Percentiles rank a stretch among this genome's conserved stretches.
Evolutionary conservation across 2,329 filamentous ascomycete species (phyloP).

Genomic region (Alternaria brassicicola): DNA sequence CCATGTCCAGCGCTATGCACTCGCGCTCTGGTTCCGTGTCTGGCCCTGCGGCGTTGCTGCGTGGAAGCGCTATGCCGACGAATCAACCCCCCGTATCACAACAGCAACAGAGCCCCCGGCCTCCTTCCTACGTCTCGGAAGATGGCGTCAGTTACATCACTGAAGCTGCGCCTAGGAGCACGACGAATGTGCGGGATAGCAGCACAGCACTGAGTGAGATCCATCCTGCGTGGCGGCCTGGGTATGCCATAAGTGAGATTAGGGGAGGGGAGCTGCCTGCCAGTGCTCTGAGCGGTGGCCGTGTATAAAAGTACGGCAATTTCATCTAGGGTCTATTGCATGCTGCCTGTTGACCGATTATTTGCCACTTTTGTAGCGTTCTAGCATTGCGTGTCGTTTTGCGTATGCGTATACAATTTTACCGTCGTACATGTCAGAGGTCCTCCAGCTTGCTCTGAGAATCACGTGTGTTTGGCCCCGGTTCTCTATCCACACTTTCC

Average conservation of each 20-base stretch:
- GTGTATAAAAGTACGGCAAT: neutral
- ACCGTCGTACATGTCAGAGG: neutral
- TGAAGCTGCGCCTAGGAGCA: conserved; percentile 61
- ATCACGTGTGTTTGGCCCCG: neutral
- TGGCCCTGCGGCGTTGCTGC: neutral
- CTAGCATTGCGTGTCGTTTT: conserved; percentile 1
- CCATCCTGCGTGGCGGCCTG: conserved; percentile 47
- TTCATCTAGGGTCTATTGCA: neutral
- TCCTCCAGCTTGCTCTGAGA: neutral
- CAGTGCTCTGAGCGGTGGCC: neutral
- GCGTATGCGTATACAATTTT: neutral
- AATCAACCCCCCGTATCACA: neutral
- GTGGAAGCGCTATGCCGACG: neutral
- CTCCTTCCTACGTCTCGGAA: conserved; percentile 78
- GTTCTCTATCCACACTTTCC: neutral
- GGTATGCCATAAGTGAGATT: conserved; percentile 41
- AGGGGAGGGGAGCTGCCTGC: conserved; percentile 19
- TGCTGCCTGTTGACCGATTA: neutral
- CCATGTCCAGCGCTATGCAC: conserved; percentile 6
- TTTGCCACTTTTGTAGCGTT: neutral
- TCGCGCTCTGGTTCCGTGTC: conserved; percentile 10
- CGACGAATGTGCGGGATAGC: conserved; percentile 9
- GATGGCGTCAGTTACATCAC: conserved; percentile 76
- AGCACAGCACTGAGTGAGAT: conserved; percentile 41
- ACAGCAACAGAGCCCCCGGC: conserved; percentile 53